Evolutionary conservation across 2,329 filamentous ascomycete genomes (phyloP).

Genomic region (Cadophora sp.): DNA sequence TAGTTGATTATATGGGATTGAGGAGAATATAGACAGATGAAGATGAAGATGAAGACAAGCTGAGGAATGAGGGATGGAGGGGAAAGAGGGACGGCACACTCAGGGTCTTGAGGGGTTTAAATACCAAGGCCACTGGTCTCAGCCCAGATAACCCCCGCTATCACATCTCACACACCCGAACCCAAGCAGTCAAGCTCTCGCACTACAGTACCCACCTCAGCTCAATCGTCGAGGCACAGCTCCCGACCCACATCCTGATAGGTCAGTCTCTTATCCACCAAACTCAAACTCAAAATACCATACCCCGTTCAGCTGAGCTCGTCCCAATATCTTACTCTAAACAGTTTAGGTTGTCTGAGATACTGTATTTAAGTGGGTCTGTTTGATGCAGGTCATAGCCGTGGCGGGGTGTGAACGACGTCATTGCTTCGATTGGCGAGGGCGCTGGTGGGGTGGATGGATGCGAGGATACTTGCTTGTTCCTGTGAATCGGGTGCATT

Average conservation of each 20-base stretch:
- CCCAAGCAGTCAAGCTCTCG: neutral
- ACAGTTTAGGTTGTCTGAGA: neutral
- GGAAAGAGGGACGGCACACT: neutral
- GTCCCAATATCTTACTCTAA: neutral
- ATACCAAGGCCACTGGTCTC: neutral
- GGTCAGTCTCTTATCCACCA: neutral
- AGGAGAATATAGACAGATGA: neutral
- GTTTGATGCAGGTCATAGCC: neutral
- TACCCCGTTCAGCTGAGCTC: slow-evolving; percentile 7
- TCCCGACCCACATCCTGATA: neutral
- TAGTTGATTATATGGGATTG: neutral
- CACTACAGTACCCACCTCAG: neutral
- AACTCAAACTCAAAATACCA: neutral
- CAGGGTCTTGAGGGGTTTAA: slow-evolving; percentile 5
- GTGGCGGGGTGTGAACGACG: neutral
- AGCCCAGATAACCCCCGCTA: neutral
- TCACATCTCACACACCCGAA: neutral
- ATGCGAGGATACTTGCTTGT: no score
- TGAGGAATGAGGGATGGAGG: neutral
- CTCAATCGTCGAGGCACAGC: neutral
- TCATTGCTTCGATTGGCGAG: slow-evolving; percentile 23
- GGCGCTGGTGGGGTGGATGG: neutral
- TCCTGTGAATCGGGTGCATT: no score
- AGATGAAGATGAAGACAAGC: neutral
- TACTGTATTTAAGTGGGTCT: no score